Conservation (phyloP, 345 rosid species). For the Cardamine resedifolia region DNA sequence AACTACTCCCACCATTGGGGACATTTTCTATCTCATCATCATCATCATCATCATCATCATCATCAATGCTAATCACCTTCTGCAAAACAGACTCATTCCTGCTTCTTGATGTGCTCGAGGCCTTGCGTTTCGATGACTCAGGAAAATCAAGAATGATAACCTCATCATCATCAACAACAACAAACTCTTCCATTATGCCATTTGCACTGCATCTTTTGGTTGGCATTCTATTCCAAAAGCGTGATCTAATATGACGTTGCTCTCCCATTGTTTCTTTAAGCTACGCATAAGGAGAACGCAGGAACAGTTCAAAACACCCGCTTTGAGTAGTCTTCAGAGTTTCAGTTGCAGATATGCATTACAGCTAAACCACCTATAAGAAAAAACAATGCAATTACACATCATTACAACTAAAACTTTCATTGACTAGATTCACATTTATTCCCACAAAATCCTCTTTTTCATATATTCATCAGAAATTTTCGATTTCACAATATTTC, state of each 20-base stretch:
- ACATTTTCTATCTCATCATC: constrained; percentile 24
- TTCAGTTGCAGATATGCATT: neutral
- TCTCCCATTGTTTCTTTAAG: constrained; percentile 42
- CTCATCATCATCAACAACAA: constrained; percentile 66
- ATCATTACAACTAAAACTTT: neutral
- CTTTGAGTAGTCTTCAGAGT: neutral
- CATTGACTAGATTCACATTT: no score
- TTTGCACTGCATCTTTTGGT: constrained; percentile 38
- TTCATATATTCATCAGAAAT: neutral
- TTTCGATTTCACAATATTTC: neutral
- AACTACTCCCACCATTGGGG: constrained; percentile 23
- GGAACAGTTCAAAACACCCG: constrained; percentile 3
- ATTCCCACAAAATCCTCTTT: neutral
- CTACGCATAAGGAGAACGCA: neutral
- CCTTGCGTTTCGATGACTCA: constrained; percentile 45
- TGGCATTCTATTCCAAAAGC: constrained; percentile 44
- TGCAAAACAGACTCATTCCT: constrained; percentile 39
- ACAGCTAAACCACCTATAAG: constrained; percentile 8
- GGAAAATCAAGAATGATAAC: constrained; percentile 65
- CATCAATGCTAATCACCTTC: constrained; percentile 65
- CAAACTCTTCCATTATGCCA: constrained; percentile 47
- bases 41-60: constrained; percentile 41
- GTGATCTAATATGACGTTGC: constrained; percentile 40
- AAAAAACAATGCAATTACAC: constrained; percentile 12
- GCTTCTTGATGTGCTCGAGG: constrained; percentile 37